A percentile compares a stretch with the other conserved stretches of the same genome.
These are phyloP conservation scores for Leccinum ochraceum DNA, from an alignment of 768 basidiomycete species.

Conservation along the genomic window DNA sequence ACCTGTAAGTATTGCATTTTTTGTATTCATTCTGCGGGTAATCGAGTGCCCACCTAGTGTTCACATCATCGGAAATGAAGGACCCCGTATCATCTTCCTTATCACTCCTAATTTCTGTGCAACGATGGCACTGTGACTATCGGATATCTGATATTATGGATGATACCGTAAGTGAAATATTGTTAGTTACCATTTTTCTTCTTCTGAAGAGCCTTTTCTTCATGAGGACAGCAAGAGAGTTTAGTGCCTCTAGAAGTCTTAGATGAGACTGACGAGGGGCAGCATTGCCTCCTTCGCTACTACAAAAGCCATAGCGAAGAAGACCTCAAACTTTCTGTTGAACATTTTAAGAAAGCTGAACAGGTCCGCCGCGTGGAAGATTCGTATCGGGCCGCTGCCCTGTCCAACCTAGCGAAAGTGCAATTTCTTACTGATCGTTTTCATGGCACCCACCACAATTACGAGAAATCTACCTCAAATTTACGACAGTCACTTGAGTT, in stretches of 20 bases:
- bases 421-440: constrained; percentile 3
- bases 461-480: not conserved
- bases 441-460: not conserved
- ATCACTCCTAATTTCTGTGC: constrained; percentile 3
- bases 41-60: not conserved
- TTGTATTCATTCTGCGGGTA: too few relatives aligned
- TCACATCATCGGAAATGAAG: not conserved
- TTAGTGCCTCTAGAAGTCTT: not conserved
- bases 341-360: constrained; percentile 7
- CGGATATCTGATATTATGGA: not conserved
- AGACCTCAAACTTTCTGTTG: constrained; percentile 3
- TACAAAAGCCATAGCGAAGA: not conserved
- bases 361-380: not conserved
- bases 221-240: not conserved
- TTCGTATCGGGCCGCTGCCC: constrained; percentile 8
- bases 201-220: not conserved
- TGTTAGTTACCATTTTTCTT: not conserved
- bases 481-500: constrained; percentile 11
- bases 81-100: not conserved
- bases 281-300: constrained; percentile 1
- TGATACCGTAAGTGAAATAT: not conserved
- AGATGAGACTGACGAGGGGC: constrained; percentile 7
- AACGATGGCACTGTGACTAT: constrained; percentile 1
- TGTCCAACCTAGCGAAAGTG: constrained; percentile 19
- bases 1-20: not conserved